Base-by-base conservation (phyloP, 805 yeast species). In the Candida nonsorbophila region DNA sequence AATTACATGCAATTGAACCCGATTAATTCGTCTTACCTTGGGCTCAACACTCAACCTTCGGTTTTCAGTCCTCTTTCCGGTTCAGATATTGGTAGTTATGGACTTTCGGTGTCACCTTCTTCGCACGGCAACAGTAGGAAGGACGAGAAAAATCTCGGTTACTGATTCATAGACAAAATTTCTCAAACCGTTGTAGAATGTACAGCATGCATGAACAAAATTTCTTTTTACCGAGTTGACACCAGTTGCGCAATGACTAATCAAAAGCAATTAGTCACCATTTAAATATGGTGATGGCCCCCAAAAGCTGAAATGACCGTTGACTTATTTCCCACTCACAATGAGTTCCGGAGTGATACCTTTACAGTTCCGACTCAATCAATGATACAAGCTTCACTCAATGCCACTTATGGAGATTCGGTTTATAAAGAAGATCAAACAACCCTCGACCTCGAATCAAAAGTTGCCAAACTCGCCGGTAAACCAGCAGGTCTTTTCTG, bases 331-430 rank as follows among this genome's bases (percentile, higher is more conserved):
- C 10, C 57, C 20, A 59, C 68, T 7, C 48, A 44, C 31, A 62
- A 62, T 37, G 70, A 63, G 40, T 63, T 63, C 42, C 49, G 70
- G 29, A 59, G 55, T 45, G 97, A 88, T 55, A 88, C 97, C 1
- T 85, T 86, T 67, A 87, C 97, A 3, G 83, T 84, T 6, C 97
- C 97, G 17, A 75, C 95, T 0, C 64, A 63, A 22, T 62, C 72
- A 19, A 85, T 87, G 90, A 51, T 83, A 12, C 42, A 40, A 14
- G 67, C 67, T 35, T 77, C 87, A 16, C 20, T 40, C 8, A 18
- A 41, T 17, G 42, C 66, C n/a, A 45, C 65, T 1, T 47, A 53
- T 14, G 70, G 70, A 4, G 70, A 64, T 36, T 49, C 69, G 4
- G 70, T 64, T 3, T 64, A 64, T 40, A 52, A 58, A 34, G 69